A percentile compares a stretch with the other conserved stretches of the same genome.
These are phyloP conservation scores for Boletus vermiculosoides DNA, from an alignment of 768 basidiomycete species.

Conservation along the genomic window DNA sequence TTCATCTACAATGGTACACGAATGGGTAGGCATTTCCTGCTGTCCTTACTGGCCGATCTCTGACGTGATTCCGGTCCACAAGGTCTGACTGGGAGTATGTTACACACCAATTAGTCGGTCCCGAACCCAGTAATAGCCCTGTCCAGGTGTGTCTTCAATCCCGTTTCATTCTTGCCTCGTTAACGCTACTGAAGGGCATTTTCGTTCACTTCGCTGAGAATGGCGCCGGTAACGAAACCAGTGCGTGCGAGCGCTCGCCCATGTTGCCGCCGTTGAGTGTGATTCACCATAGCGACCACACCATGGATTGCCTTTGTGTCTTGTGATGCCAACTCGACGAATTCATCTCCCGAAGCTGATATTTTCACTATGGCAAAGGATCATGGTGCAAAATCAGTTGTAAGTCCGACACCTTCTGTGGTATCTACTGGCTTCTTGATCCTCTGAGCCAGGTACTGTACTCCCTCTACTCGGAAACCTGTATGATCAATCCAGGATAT, in stretches of 20 bases:
- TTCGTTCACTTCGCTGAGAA: slow-evolving; percentile 82
- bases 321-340: slow-evolving; percentile 77
- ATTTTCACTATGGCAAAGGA: slow-evolving; percentile 80
- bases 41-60: slow-evolving; percentile 1
- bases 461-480: slow-evolving; percentile 67
- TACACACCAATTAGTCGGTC: slow-evolving; percentile 58
- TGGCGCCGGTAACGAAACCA: slow-evolving; percentile 43
- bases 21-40: slow-evolving; percentile 39
- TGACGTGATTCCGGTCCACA: slow-evolving; percentile 13
- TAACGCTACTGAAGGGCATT: slow-evolving; percentile 53
- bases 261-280: slow-evolving; percentile 12
- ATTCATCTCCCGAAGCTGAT: slow-evolving; percentile 58
- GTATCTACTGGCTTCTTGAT: background rate
- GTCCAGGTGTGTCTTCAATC: slow-evolving; percentile 46
- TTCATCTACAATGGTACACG: slow-evolving; percentile 61
- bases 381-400: slow-evolving; percentile 78
- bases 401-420: slow-evolving; percentile 35
- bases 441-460: slow-evolving; percentile 62
- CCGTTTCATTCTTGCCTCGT: background rate
- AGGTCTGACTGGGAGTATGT: slow-evolving; percentile 56
- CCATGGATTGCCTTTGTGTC: slow-evolving; percentile 91
- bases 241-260: slow-evolving; percentile 43
- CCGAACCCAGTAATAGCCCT: slow-evolving; percentile 43
- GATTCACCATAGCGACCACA: slow-evolving; percentile 51
- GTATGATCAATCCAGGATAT: slow-evolving; percentile 74